phyloP scores from a whole-genome alignment of 73 alveolate genomes.

The Tetrahymena thermophila region DNA sequence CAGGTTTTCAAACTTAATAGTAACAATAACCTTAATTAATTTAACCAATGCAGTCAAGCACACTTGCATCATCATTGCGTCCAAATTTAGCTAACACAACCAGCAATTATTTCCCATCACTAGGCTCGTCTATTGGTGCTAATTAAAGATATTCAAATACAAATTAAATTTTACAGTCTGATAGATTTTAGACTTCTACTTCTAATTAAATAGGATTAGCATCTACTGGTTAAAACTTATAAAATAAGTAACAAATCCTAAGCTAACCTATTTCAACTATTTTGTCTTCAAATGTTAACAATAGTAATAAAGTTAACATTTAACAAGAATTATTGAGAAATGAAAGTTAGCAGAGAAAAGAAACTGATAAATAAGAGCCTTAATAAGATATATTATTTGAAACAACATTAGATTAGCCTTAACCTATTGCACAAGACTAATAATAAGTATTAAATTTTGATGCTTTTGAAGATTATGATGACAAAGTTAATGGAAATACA shows the following conservation, averaged over 20 bases:
- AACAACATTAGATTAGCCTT: background rate
- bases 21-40: background rate
- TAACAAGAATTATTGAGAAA: background rate
- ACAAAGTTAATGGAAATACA: background rate
- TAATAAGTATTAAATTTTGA: background rate
- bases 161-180: background rate
- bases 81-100: background rate
- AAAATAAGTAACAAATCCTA: background rate
- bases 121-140: background rate
- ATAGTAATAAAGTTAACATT: too few species aligned
- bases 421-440: background rate
- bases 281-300: background rate
- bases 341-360: background rate
- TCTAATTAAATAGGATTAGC: background rate
- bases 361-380: background rate
- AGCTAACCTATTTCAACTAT: background rate
- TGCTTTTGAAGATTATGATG: background rate
- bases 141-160: background rate
- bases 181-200: background rate
- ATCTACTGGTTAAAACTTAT: background rate
- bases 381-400: background rate
- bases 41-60: background rate
- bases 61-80: background rate
- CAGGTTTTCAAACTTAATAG: background rate
- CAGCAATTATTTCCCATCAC: background rate